Evolutionary conservation across 108 stramenopile genomes (phyloP).

Genomic region (Cyclotella distinguenda): DNA sequence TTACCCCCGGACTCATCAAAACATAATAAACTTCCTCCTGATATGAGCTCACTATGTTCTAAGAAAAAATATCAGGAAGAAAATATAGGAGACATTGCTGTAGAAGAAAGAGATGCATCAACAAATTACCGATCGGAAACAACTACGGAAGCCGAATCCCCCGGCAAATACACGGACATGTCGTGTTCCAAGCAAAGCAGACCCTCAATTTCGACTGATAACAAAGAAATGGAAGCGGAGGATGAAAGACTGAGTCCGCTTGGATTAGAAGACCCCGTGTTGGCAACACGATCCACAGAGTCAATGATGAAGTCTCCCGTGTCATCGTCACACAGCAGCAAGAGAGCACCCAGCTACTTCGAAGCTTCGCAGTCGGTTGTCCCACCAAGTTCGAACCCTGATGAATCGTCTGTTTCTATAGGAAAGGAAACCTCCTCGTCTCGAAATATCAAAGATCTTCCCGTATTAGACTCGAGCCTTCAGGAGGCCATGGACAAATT

Average conservation of each 20-base stretch:
- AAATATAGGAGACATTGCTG: conserved; percentile 14
- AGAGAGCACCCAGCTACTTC: not conserved
- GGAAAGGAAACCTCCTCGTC: not conserved
- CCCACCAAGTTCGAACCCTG: not conserved
- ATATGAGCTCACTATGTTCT: conserved; percentile 25
- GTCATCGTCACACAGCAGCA: not conserved
- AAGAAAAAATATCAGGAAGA: conserved; percentile 5
- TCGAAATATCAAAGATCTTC: not conserved
- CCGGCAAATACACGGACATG: not conserved
- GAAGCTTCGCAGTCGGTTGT: conserved; percentile 3
- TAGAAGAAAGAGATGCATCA: conserved; percentile 35
- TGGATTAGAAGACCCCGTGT: not conserved
- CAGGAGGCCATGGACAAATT: conserved; percentile 1
- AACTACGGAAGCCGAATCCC: conserved; percentile 21
- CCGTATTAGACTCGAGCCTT: not conserved
- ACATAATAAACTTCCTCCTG: conserved; percentile 4
- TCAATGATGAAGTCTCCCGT: not conserved
- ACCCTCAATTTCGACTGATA: conserved; percentile 5
- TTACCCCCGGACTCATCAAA: conserved; percentile 28
- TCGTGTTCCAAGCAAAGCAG: not conserved
- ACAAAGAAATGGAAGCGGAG: not conserved
- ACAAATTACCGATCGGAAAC: conserved; percentile 28
- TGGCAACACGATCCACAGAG: not conserved
- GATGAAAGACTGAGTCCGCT: not conserved
- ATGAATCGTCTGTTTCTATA: not conserved